Evolutionary conservation across 2,329 filamentous ascomycete species (phyloP).

Genomic region (Epichloe uncinata): DNA sequence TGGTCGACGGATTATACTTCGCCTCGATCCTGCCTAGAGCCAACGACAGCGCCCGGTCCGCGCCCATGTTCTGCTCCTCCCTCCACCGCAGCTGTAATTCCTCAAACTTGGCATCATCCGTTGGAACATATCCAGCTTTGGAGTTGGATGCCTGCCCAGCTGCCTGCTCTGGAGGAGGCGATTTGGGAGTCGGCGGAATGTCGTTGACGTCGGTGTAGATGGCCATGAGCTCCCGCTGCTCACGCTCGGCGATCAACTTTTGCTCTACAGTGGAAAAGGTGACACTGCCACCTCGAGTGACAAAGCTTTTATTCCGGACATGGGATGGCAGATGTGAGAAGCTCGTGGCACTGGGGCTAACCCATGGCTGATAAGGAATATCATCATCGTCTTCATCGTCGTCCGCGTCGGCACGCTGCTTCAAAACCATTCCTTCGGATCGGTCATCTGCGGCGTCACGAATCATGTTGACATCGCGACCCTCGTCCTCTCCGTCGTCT

Average conservation of each 20-base stretch:
- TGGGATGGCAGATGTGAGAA: slow-evolving; percentile 33
- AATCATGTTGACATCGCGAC: slow-evolving; percentile 52
- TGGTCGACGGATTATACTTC: slow-evolving; percentile 21
- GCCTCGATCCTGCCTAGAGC: slow-evolving; percentile 30
- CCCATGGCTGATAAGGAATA: slow-evolving; percentile 38
- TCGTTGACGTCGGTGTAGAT: slow-evolving; percentile 41
- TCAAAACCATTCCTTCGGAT: slow-evolving; percentile 57
- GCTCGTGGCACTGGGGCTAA: slow-evolving; percentile 32
- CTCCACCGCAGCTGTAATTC: slow-evolving; percentile 37
- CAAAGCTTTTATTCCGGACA: slow-evolving; percentile 33
- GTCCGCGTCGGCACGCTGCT: slow-evolving; percentile 34
- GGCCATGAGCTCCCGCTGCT: slow-evolving; percentile 47
- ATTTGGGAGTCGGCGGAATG: slow-evolving; percentile 43
- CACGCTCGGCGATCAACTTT: slow-evolving; percentile 40
- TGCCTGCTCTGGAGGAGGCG: slow-evolving; percentile 27
- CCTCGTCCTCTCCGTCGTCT: slow-evolving; percentile 57
- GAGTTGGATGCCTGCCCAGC: slow-evolving; percentile 10
- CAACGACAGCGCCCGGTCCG: slow-evolving; percentile 26
- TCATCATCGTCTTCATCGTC: slow-evolving; percentile 48
- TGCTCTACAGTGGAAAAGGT: slow-evolving; percentile 42
- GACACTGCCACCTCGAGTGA: slow-evolving; percentile 39
- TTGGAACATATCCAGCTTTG: slow-evolving; percentile 24
- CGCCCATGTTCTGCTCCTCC: slow-evolving; percentile 32
- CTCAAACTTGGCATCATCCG: slow-evolving; percentile 26
- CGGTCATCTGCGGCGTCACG: slow-evolving; percentile 61